phyloP scores from a whole-genome alignment of 2,329 filamentous ascomycete genomes.

The Penicillium griseofulvum region DNA sequence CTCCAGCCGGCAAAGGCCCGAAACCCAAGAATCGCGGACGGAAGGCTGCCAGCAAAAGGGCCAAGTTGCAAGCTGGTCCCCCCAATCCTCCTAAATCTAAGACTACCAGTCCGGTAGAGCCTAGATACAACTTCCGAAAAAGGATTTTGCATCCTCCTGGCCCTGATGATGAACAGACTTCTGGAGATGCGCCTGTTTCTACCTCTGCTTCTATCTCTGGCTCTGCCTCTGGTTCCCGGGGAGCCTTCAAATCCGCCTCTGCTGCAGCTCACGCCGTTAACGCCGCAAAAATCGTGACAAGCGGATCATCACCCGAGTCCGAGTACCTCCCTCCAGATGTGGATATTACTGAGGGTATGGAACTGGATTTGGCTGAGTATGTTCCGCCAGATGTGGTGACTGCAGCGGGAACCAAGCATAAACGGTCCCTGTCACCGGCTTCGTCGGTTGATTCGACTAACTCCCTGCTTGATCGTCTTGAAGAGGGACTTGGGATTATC shows the following conservation, averaged over 20 bases:
- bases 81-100: background rate
- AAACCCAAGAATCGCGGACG: background rate
- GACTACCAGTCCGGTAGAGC: background rate
- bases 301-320: background rate
- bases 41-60: background rate
- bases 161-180: background rate
- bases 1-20: background rate
- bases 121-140: background rate
- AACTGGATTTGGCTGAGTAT: background rate
- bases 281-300: background rate
- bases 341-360: background rate
- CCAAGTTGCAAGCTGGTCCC: background rate
- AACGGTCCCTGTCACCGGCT: conserved; percentile 10
- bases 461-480: conserved; percentile 20
- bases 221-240: background rate
- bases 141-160: background rate
- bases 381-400: background rate
- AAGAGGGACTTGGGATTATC: conserved; percentile 20
- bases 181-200: too few species aligned
- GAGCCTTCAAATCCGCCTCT: background rate
- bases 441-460: conserved; percentile 13
- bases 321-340: background rate
- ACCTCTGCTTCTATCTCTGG: background rate
- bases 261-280: background rate
- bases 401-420: background rate